Evolutionary conservation across 2,329 filamentous ascomycete species (phyloP), one percentile per base, ranked within the genome.

Genomic region (Colletotrichum agaves): DNA sequence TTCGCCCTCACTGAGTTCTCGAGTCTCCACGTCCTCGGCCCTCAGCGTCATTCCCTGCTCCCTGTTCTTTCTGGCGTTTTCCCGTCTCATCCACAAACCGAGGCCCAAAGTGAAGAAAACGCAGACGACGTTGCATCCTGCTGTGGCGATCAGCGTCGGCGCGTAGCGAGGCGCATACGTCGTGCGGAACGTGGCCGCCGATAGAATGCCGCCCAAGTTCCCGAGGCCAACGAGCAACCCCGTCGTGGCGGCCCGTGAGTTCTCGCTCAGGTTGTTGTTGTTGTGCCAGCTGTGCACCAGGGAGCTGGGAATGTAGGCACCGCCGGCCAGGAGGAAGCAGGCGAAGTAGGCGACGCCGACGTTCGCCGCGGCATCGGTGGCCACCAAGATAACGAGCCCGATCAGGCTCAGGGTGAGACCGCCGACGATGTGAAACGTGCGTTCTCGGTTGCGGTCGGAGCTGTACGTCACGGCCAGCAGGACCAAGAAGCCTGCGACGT

Each of bases 241-340:
- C 82, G 85, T 10, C 5, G 80, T 83, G 0, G 83, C 82, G 5
- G 83, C 83, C 0, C 84, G 78, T 0, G 70, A 73, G 27, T 74
- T 83, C 63, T 84, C 80, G 2, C 80, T 80, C n/a, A 82, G 80
- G 5, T 79, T 74, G 58, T 82, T 84, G 65, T 80, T 78, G 43
- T 80, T 81, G 5, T 83, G 74, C 83, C 82, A 84, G 7, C 80
- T 85, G 74, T 87, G 84, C 23, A 82, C 79, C 7, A 84, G 74
- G 78, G 83, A 84, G 84, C 1, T 78, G 78, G 67, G 85, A 79
- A 4, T 85, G 78, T n/a, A 86, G 74, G 59, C 79, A 81, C 4
- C 78, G 80, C 0, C 82, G 80, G 81, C 80, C 59, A 86, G 75
- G 3, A 86, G 74, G 63, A 85, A 86, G 65, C 80, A 83, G 0